Percentiles rank a stretch among this genome's conserved stretches.
These are phyloP conservation scores for Populus nigra DNA, from an alignment of 345 rosid species.

Conservation along the genomic window DNA sequence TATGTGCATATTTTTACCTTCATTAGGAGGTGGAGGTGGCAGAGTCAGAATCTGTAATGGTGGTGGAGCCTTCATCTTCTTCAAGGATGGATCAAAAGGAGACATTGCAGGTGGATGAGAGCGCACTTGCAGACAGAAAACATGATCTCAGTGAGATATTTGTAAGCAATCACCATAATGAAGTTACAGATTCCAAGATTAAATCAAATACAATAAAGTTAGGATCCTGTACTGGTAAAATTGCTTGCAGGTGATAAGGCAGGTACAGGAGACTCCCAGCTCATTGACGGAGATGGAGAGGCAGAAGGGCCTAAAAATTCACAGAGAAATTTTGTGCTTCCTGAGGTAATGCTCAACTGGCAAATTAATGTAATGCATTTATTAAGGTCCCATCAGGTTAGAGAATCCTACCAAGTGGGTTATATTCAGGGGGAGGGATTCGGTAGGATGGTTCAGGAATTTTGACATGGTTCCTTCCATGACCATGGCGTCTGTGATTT, in stretches of 20 bases:
- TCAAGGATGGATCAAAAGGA: slow-evolving; percentile 37
- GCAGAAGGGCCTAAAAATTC: slow-evolving; percentile 31
- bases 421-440: slow-evolving; percentile 23
- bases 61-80: slow-evolving; percentile 43
- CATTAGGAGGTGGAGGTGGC: slow-evolving; percentile 71
- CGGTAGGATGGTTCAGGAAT: slow-evolving; percentile 28
- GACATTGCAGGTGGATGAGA: slow-evolving; percentile 42
- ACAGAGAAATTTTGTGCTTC: not conserved
- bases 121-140: slow-evolving; percentile 29
- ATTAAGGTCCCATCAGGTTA: not conserved
- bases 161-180: slow-evolving; percentile 6
- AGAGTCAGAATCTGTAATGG: slow-evolving; percentile 39
- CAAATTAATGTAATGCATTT: not conserved
- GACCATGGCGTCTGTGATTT: slow-evolving; percentile 30
- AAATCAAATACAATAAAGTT: slow-evolving; percentile 12
- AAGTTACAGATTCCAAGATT: slow-evolving; percentile 9
- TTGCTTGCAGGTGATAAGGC: slow-evolving; percentile 34
- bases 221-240: slow-evolving; percentile 32
- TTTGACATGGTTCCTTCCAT: slow-evolving; percentile 23
- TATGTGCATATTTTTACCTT: slow-evolving; percentile 29
- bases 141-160: not conserved
- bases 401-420: slow-evolving; percentile 29
- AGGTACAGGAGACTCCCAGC: slow-evolving; percentile 33
- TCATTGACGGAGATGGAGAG: slow-evolving; percentile 28
- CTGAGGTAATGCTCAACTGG: not conserved